Base-by-base conservation (phyloP, 2,329 filamentous ascomycete species). In the Scolecobasidium constrictum region DNA sequence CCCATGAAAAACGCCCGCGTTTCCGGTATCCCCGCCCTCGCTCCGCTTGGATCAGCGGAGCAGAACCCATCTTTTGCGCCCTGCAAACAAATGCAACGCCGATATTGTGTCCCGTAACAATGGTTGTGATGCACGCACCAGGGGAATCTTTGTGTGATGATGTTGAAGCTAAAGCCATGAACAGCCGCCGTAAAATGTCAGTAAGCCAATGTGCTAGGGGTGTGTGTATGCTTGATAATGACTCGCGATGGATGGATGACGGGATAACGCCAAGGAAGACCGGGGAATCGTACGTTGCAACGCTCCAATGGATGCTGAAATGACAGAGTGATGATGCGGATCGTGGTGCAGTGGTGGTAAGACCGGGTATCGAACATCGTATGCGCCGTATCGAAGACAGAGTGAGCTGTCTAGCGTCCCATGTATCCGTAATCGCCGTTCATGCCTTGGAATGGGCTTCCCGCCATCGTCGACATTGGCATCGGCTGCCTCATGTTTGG, bases 381-480 rank as follows among this genome's bases (percentile, higher is more conserved):
- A 9, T 31, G 26, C 26, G 26, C 26, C 26, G 9, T 31, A 31
- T 31, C 26, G n/a, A 31, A 31, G n/a, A 31, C 26, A 31, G 26
- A 9, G 26, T 7, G 26, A 9, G 26, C 9, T 7, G 26, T n/a
- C n/a, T 16, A 42, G 38, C 36, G 20, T 18, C 42, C 35, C 44
- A 46, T 46, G 41, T 44, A 46, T 15, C 17, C 18, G 23, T 47
- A 46, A 13, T 47, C 43, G 22, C 28, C 23, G 21, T 33, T 36
- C 44, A 46, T 46, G 13, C 37, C 28, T 16, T 20, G 44, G n/a
- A 40, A 46, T 6, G 35, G 35, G 5, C 35, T 34, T 16, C 42
- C 42, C 20, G 35, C 35, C 42, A 44, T 39, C 15, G 42, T 31
- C 20, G 42, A 21, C 34, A 44, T 44, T 9, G 37, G 11, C 11